Conservation (phyloP, 2,329 filamentous ascomycete species). For the Hypomyces rosellus region DNA sequence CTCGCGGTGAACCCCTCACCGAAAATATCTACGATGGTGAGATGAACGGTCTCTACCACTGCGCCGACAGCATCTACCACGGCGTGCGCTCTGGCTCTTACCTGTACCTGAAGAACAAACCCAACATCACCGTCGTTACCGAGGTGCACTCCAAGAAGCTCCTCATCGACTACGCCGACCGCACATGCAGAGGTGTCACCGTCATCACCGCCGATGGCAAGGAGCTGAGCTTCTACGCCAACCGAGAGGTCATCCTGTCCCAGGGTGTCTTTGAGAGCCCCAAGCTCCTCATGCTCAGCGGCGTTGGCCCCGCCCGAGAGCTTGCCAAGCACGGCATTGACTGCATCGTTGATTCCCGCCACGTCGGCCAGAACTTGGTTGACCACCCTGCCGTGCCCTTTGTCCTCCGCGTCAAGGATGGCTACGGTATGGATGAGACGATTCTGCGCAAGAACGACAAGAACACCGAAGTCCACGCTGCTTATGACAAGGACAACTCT, state of each 20-base stretch:
- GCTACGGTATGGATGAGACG: conserved; percentile 33
- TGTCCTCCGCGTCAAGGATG: conserved; percentile 39
- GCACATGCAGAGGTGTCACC: conserved; percentile 36
- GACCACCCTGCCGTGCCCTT: conserved; percentile 53
- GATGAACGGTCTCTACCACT: conserved; percentile 47
- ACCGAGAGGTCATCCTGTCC: conserved; percentile 42
- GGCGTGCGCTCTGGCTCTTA: conserved; percentile 48
- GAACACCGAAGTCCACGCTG: conserved; percentile 26
- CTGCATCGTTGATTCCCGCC: conserved; percentile 48
- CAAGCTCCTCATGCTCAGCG: conserved; percentile 58
- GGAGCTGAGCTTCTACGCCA: conserved; percentile 40
- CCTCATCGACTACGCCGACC: conserved; percentile 40
- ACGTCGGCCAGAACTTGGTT: conserved; percentile 59
- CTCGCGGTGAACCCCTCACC: conserved; percentile 42
- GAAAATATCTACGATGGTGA: conserved; percentile 52
- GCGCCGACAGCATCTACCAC: conserved; percentile 51
- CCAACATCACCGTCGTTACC: conserved; percentile 47
- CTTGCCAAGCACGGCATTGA: conserved; percentile 48
- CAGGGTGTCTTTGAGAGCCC: conserved; percentile 56
- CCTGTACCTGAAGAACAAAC: conserved; percentile 44
- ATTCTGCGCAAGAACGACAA: conserved; percentile 32
- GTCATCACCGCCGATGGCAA: conserved; percentile 34
- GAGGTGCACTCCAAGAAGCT: conserved; percentile 45
- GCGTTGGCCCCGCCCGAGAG: conserved; percentile 51
- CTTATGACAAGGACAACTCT: conserved; percentile 32